Conservation (phyloP, 768 basidiomycete genomes). For the Boletales sp. region DNA sequence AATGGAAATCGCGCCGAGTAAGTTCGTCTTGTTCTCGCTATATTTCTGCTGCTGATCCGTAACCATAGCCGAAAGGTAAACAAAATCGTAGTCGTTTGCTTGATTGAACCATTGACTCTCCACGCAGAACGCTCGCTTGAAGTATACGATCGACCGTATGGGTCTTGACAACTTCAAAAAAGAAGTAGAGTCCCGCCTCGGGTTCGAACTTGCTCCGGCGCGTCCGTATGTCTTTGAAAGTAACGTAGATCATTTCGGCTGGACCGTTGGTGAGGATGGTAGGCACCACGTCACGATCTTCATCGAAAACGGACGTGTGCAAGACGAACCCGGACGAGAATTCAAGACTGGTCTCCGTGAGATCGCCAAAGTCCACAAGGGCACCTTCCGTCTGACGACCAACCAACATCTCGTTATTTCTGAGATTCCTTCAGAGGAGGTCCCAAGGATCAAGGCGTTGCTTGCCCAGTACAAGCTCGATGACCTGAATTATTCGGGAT, state of each 20-base stretch:
- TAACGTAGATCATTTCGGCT: slow-evolving; percentile 94
- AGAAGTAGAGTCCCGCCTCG: slow-evolving; percentile 87
- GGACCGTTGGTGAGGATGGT: slow-evolving; percentile 85
- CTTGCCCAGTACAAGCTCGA: slow-evolving; percentile 87
- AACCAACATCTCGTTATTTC: slow-evolving; percentile 94
- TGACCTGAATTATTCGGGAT: slow-evolving; percentile 71
- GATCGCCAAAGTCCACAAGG: slow-evolving; percentile 93
- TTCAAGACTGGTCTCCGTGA: slow-evolving; percentile 93
- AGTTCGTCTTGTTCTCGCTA: slow-evolving; percentile 28
- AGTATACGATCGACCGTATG: slow-evolving; percentile 97
- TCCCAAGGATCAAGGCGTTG: slow-evolving; percentile 73
- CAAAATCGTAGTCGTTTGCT: not conserved
- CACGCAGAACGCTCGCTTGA: slow-evolving; percentile 76
- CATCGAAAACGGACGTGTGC: slow-evolving; percentile 97
- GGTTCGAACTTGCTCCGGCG: slow-evolving; percentile 69
- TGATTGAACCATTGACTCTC: slow-evolving; percentile 9
- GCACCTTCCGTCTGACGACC: slow-evolving; percentile 86
- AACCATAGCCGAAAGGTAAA: slow-evolving; percentile 51
- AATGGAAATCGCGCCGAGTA: slow-evolving; percentile 93
- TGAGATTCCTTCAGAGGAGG: slow-evolving; percentile 70
- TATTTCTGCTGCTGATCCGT: not conserved
- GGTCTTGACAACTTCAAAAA: slow-evolving; percentile 82
- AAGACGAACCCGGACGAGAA: slow-evolving; percentile 84
- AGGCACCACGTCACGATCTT: slow-evolving; percentile 90
- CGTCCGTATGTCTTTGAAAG: slow-evolving; percentile 78